phyloP scores from a whole-genome alignment of 1,284 basidiomycete species.

The Cryptococcus sp. region DNA sequence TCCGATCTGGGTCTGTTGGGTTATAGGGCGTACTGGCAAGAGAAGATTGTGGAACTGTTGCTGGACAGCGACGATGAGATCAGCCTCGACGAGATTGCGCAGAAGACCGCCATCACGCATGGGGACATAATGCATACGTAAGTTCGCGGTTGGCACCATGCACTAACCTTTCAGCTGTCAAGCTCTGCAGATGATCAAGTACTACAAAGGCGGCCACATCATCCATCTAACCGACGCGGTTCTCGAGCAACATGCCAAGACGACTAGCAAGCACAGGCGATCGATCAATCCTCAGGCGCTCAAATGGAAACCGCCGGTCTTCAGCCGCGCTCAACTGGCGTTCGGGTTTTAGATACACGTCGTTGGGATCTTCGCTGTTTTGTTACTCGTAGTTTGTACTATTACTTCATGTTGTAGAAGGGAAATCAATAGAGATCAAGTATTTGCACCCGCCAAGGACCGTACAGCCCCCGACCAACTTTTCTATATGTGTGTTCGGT shows the following conservation, averaged over 20 bases:
- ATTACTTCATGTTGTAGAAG: too few relatives aligned
- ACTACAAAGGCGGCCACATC: constrained; percentile 92
- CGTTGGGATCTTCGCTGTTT: too few relatives aligned
- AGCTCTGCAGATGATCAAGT: constrained; percentile 92
- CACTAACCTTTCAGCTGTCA: constrained; percentile 66
- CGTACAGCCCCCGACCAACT: too few relatives aligned
- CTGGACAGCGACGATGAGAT: constrained; percentile 71
- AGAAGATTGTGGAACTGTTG: constrained; percentile 91
- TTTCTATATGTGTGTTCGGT: too few relatives aligned
- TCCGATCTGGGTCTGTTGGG: constrained; percentile 90
- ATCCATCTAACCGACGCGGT: constrained; percentile 90
- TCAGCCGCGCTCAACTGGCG: constrained; percentile 83
- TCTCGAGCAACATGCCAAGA: constrained; percentile 86
- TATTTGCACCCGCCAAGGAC: too few relatives aligned
- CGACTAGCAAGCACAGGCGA: constrained; percentile 74
- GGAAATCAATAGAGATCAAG: too few relatives aligned
- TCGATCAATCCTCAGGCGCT: constrained; percentile 79
- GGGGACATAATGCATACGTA: constrained; percentile 98
- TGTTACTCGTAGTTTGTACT: too few relatives aligned
- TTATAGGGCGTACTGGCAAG: constrained; percentile 97
- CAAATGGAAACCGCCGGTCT: constrained; percentile 89
- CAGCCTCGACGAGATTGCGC: constrained; percentile 95
- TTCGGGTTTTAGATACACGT: constrained; percentile 69
- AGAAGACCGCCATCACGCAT: constrained; percentile 94
- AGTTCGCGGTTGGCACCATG: constrained; percentile 52